These are phyloP conservation scores for Psidium guajava DNA, from an alignment of 345 rosid species.

Conservation along the genomic window DNA sequence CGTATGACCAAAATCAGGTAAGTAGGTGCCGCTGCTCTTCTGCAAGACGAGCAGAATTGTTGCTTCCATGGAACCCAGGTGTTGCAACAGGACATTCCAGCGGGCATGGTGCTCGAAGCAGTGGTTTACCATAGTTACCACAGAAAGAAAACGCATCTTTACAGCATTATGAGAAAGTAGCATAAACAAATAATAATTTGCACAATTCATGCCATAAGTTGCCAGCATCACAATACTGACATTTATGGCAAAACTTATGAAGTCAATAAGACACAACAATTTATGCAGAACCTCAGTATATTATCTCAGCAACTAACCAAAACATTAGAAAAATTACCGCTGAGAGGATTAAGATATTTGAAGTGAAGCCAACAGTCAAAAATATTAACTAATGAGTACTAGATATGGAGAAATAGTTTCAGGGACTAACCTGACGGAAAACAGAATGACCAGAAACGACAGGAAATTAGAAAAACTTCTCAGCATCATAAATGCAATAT, in stretches of 20 bases:
- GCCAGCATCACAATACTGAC: not conserved
- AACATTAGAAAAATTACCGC: not conserved
- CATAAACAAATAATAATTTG: not conserved
- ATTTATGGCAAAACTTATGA: not conserved
- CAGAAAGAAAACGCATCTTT: not conserved
- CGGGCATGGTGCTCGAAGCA: not conserved
- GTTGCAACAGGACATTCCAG: not conserved
- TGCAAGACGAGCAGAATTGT: not conserved
- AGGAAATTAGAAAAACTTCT: not conserved
- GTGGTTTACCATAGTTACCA: not conserved
- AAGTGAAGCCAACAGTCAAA: not conserved
- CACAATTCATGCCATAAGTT: not conserved
- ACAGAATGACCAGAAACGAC: not conserved
- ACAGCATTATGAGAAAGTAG: not conserved
- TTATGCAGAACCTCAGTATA: not conserved
- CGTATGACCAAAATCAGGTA: not conserved
- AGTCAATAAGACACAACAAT: not conserved
- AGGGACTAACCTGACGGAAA: not conserved
- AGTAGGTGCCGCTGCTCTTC: not conserved
- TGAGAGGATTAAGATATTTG: not conserved
- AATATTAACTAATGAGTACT: not conserved
- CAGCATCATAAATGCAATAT: not conserved
- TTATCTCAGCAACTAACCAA: not conserved
- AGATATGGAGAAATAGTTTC: not conserved
- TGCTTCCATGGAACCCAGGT: not conserved